These are phyloP conservation scores for Vigna radiata DNA, from an alignment of 306 rosid species.

Conservation along the genomic window DNA sequence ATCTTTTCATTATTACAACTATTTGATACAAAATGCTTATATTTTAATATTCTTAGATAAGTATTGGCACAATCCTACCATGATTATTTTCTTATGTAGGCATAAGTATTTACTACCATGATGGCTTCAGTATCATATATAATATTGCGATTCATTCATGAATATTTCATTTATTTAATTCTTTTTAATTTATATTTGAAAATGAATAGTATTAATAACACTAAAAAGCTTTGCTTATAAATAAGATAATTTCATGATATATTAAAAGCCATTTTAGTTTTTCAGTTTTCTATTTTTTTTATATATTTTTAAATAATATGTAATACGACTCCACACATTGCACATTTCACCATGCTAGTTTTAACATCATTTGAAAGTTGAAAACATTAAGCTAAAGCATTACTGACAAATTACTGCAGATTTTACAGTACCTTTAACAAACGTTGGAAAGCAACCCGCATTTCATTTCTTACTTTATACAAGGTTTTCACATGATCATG, in stretches of 20 bases:
- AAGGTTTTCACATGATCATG: conserved; percentile 67
- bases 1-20: background rate
- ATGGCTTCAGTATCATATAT: background rate
- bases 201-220: background rate
- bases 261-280: background rate
- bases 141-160: background rate
- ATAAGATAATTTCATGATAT: background rate
- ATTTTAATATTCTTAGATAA: background rate
- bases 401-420: conserved; percentile 9
- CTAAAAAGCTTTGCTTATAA: background rate
- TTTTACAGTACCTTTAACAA: conserved; percentile 71
- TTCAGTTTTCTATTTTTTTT: background rate
- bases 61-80: background rate
- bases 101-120: background rate
- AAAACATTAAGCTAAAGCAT: background rate
- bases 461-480: conserved; percentile 84
- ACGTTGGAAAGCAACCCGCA: conserved; percentile 77
- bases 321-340: background rate
- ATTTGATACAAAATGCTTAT: background rate
- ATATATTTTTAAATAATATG: background rate
- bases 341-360: background rate
- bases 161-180: background rate
- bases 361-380: conserved; percentile 25
- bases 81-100: background rate
- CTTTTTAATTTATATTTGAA: background rate